These are phyloP conservation scores for Russula dissimulans DNA, from an alignment of 768 basidiomycete species.

Conservation along the genomic window DNA sequence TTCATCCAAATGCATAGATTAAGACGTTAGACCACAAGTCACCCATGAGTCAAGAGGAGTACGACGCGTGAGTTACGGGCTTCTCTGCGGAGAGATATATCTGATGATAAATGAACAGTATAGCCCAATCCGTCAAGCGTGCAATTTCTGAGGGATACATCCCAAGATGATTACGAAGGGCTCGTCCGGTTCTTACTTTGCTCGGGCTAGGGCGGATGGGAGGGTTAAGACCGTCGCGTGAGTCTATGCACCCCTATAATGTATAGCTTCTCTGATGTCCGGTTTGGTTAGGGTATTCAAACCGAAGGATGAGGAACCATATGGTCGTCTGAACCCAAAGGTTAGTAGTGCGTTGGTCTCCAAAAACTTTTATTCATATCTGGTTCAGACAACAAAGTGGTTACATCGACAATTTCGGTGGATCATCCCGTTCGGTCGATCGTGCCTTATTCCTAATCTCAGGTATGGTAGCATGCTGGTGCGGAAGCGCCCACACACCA, in stretches of 20 bases:
- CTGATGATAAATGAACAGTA: slow-evolving; percentile 29
- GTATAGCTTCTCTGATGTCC: not conserved
- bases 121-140: slow-evolving; percentile 53
- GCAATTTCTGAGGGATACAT: slow-evolving; percentile 75
- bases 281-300: slow-evolving; percentile 63
- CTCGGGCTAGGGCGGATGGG: slow-evolving; percentile 71
- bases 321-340: slow-evolving; percentile 83
- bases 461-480: slow-evolving; percentile 37
- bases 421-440: slow-evolving; percentile 85
- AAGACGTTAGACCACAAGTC: slow-evolving; percentile 78
- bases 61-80: slow-evolving; percentile 47
- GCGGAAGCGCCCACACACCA: not conserved
- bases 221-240: slow-evolving; percentile 74
- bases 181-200: slow-evolving; percentile 87
- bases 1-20: slow-evolving; percentile 30
- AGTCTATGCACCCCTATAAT: slow-evolving; percentile 24
- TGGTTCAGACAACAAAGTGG: slow-evolving; percentile 73
- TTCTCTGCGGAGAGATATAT: not conserved
- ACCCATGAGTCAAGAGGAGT: slow-evolving; percentile 67
- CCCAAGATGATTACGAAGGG: slow-evolving; percentile 89
- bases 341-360: slow-evolving; percentile 26
- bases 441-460: slow-evolving; percentile 83
- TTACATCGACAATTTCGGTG: slow-evolving; percentile 80
- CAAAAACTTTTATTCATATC: not conserved
- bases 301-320: slow-evolving; percentile 86